Conservation (phyloP, 1,284 basidiomycete species). For the Heterobasidion occidentale region DNA sequence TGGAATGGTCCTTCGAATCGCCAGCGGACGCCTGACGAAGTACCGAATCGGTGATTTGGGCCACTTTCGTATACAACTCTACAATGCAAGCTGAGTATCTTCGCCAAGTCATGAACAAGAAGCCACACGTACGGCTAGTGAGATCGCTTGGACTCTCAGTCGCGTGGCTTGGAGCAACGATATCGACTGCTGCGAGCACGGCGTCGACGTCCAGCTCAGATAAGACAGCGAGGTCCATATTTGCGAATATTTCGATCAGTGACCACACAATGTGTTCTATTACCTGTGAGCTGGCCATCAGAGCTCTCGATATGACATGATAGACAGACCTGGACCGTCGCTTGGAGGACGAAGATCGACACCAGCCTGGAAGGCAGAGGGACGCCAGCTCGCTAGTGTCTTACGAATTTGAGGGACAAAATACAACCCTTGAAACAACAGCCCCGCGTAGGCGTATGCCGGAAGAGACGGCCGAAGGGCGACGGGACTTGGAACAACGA, state of each 20-base stretch:
- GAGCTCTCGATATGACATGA: conserved; percentile 5
- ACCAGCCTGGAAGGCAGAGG: conserved; percentile 15
- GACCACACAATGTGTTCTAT: conserved; percentile 35
- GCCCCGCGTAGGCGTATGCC: conserved; percentile 45
- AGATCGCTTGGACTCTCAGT: conserved; percentile 30
- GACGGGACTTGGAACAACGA: conserved; percentile 39
- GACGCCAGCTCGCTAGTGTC: conserved; percentile 38
- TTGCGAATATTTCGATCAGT: conserved; percentile 55
- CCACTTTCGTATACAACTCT: conserved; percentile 32
- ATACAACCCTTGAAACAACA: conserved; percentile 57
- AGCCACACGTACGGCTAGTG: conserved; percentile 24
- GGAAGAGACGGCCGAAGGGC: conserved; percentile 51
- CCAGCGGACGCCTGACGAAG: conserved; percentile 12
- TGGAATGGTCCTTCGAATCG: conserved; percentile 16
- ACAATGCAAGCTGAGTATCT: background rate
- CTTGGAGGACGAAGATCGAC: conserved; percentile 8
- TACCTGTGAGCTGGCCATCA: background rate
- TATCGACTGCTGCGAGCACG: conserved; percentile 24
- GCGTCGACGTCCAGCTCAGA: conserved; percentile 34
- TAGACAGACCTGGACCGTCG: conserved; percentile 13
- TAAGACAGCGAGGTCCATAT: conserved; percentile 45
- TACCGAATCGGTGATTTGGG: conserved; percentile 24
- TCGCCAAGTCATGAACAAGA: background rate
- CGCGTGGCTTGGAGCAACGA: conserved; percentile 25
- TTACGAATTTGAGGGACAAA: conserved; percentile 60